Evolutionary conservation across 2,329 filamentous ascomycete genomes (phyloP), one percentile per base, ranked within the genome.

Genomic region (Colletotrichum eremochloae): DNA sequence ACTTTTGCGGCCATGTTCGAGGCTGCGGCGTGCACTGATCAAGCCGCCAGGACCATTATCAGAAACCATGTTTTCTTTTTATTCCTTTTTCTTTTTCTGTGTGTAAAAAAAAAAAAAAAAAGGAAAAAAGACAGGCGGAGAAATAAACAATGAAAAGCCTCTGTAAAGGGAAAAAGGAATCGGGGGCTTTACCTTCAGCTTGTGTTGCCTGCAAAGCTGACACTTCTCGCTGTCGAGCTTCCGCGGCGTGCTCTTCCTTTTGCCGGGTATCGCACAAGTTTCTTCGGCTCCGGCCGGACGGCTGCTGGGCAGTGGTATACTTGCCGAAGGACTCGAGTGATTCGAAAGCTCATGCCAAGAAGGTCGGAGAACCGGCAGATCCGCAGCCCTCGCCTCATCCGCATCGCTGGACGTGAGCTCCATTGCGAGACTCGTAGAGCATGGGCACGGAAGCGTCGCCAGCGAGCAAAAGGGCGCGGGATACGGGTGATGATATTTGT

Each of bases 161-260:
- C 9, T 7, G 14, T 6, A 44, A 20, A n/a, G 18, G 6, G 3
- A 14, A 24, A 46, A 1, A 24, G 29, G 33, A 9, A 20, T 7
- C 15, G 15, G 31, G 6, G 15, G 11, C 2, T 5, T 18, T 38
- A 62, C 58, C 42, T 62, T 62, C 31, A 62, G 24, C 18, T 62
- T 62, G 29, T 62, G 58, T 48, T 62, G 58, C 5, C 58, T 62
- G 31, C 58, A 62, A 48, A 62, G 42, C 42, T 62, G 58, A 18
- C 58, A 62, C 42, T 48, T 62, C 29, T 62, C 58, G 20, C 29
- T 62, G 24, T 62, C 58, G 6, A 62, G 42, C 18, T 62, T 62
- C 0, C 58, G 42, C 20, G 58, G 58, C 12, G 42, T 11, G 9
- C 31, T 38, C 42, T 62, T 62, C 12, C 58, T 36, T 12, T 62